A percentile compares a stretch with the other conserved stretches of the same genome.
These are phyloP conservation scores for Phialophora verrucosa DNA, from an alignment of 2,329 filamentous ascomycete species.

Conservation along the genomic window DNA sequence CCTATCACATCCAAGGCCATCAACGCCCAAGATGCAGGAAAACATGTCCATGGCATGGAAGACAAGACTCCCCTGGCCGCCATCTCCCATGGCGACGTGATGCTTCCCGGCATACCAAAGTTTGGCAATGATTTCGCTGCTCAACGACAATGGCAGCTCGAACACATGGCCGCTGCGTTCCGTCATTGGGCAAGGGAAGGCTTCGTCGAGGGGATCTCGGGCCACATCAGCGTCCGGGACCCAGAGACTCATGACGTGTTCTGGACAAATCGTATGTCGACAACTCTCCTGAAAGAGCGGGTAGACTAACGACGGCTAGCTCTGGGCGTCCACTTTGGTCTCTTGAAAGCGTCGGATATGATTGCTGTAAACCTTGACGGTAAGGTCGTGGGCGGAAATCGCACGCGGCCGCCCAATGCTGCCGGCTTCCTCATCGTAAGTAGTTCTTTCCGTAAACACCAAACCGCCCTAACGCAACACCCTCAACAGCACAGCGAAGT, in stretches of 20 bases:
- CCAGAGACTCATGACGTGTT: slow-evolving; percentile 66
- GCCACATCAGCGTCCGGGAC: slow-evolving; percentile 71
- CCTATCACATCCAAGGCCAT: slow-evolving; percentile 26
- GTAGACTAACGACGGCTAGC: slow-evolving; percentile 26
- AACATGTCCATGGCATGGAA: slow-evolving; percentile 40
- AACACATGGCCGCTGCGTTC: slow-evolving; percentile 72
- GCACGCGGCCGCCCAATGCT: slow-evolving; percentile 65
- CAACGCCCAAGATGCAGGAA: slow-evolving; percentile 23
- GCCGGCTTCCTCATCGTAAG: slow-evolving; percentile 68
- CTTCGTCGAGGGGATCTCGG: slow-evolving; percentile 71
- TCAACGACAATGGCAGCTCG: slow-evolving; percentile 67
- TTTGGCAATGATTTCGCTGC: slow-evolving; percentile 58
- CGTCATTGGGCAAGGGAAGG: slow-evolving; percentile 69
- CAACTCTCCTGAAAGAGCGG: neutral
- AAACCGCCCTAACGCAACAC: neutral
- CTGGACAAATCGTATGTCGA: slow-evolving; percentile 66
- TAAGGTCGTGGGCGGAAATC: slow-evolving; percentile 69
- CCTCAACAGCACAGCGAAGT: slow-evolving; percentile 62
- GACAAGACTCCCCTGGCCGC: slow-evolving; percentile 39
- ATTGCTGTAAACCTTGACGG: slow-evolving; percentile 69
- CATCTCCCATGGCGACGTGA: slow-evolving; percentile 40
- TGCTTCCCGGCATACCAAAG: slow-evolving; percentile 54
- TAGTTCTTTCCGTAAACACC: neutral
- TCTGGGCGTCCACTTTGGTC: slow-evolving; percentile 68
- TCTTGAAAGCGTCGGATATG: slow-evolving; percentile 70